phyloP scores from a whole-genome alignment of 2,329 filamentous ascomycete genomes.

The Nothophoma quercina region DNA sequence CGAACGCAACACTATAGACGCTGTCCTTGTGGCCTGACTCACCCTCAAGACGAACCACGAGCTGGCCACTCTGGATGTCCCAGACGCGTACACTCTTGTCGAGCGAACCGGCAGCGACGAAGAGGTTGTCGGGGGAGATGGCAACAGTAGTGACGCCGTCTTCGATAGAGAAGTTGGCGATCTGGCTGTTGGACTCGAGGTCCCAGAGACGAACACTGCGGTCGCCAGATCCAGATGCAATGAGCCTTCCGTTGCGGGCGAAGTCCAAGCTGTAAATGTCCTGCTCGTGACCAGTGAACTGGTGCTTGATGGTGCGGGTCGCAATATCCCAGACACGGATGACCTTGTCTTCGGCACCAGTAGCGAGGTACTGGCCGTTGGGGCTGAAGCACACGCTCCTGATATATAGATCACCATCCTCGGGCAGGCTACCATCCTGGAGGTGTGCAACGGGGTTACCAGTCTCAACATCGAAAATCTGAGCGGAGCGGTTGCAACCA shows the following conservation, averaged over 20 bases:
- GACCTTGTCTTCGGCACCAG: conserved; percentile 95
- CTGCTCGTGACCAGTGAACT: conserved; percentile 96
- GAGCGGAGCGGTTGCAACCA: conserved; percentile 97
- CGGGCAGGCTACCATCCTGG: conserved; percentile 86
- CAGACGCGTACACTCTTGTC: conserved; percentile 98
- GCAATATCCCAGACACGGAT: conserved; percentile 97
- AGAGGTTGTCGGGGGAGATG: conserved; percentile 93
- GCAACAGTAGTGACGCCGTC: conserved; percentile 98
- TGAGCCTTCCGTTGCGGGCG: conserved; percentile 88
- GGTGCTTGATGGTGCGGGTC: conserved; percentile 82
- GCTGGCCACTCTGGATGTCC: conserved; percentile 85
- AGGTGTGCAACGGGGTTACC: conserved; percentile 89
- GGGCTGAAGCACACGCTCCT: conserved; percentile 98
- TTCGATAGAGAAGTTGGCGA: conserved; percentile 88
- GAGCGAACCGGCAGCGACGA: conserved; percentile 90
- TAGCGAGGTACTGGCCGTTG: conserved; percentile 91
- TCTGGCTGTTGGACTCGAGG: conserved; percentile 82
- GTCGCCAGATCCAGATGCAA: conserved; percentile 94
- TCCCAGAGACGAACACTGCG: conserved; percentile 96
- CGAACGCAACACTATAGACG: conserved; percentile 96
- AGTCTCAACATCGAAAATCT: conserved; percentile 92
- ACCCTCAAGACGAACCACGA: conserved; percentile 91
- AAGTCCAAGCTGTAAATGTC: conserved; percentile 98
- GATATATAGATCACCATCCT: conserved; percentile 93
- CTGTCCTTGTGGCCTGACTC: conserved; percentile 95